Evolutionary conservation across 2,329 filamentous ascomycete species (phyloP), one percentile per base, ranked within the genome.

Genomic region (Gremmenia infestans): DNA sequence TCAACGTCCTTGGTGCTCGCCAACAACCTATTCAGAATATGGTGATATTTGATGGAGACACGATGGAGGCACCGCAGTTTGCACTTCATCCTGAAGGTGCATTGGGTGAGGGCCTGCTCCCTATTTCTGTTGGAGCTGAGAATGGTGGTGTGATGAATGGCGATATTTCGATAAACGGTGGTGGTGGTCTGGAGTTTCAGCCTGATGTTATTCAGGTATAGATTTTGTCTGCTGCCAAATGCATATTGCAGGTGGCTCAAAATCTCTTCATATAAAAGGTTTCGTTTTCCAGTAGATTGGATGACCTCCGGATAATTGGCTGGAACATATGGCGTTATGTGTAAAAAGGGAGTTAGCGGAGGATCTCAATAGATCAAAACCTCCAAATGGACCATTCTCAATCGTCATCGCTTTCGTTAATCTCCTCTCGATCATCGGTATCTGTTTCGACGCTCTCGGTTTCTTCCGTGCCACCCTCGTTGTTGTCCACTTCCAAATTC

Each of bases 11-110:
- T 5, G 91, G 92, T 49, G 85, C 89, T 70, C 85, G 88, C 42
- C 91, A 97, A 74, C 94, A 97, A 72, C 94, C 94, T 0, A 88
- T 99, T 43, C 94, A 99, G 74, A 99, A 99, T 72, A 84, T 96
- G 70, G 81, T 96, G 50, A 77, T 97, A 19, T 96, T 97, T 67
- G 91, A 97, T 70, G 92, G 92, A 14, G 88, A 90, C 64, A 81
- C 80, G 47, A 88, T 89, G 72, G 82, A 89, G 62, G 89, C 88
- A 0, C 85, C 85, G 2, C 85, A 94, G 62, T 96, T 94, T 70
- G 81, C 91, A 2, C 77, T 97, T 43, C 90, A 95, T 68, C 89
- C 91, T 0, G 80, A 84, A 53, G 81, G 80, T 25, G 69, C 68
- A 22, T 74, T 85, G 12, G 83, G 82, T 43, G 71, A 73, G 23